Base-by-base conservation (phyloP, 148 eudicot species). In the Camellia sinensis region DNA sequence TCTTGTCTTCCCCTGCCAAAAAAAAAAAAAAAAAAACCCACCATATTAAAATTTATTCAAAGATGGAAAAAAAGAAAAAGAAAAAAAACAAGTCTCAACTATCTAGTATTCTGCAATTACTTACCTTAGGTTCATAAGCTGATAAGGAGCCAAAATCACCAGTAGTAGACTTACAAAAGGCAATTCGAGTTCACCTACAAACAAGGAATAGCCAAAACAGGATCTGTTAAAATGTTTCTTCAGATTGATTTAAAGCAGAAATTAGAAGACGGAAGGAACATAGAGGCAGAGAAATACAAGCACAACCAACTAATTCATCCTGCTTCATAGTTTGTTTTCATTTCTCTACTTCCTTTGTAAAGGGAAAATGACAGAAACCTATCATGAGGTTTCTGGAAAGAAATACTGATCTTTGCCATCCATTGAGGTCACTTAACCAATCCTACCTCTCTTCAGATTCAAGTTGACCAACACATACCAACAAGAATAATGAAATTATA, bases 141-240 rank as follows among this genome's bases (percentile, higher is more conserved):
- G 92, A 57, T 77, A 83, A 65, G 99, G 97, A 77, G 97, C 90
- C 82, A 89, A 90, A 60, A 95, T 86, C 62, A 92, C 89, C 90
- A 93, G 70, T 66, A 95, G 84, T 69, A 93, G 78, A 53, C 92
- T 75, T 61, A 85, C 29, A 75, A 95, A 93, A 78, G 97, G 97
- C 80, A 95, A 85, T 85, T 95, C 97, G 84, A 95, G 87, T 80
- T 92, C 97, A 87, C 95, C 97, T 93, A 82, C 70, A 78, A 67
- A 54, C 59, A 82, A 74, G 53, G 8, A 46, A 48, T 72, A 71
- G 40, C 15, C 69, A 46, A 19, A n/a, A 72, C 75, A 57, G 61
- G 81, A 77, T 67, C 7, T 50, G 52, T 44, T 67, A 62, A 45
- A 50, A 54, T 63, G 18, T 13, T 29, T 59, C 4, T 44, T 41